Evolutionary conservation across 441 rosid species (phyloP).

Genomic region (Erodium trifolium): DNA sequence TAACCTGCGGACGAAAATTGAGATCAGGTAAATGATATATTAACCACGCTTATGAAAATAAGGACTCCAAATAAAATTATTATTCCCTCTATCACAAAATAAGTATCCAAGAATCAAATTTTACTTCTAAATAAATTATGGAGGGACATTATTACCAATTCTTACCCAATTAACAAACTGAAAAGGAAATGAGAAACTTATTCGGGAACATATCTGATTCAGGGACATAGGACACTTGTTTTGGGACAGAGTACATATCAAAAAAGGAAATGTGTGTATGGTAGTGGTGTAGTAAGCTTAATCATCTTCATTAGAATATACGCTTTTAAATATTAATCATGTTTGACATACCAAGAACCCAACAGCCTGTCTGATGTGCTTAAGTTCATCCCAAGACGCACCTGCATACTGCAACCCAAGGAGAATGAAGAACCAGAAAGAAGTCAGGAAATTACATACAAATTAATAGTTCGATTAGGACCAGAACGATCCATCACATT

Average conservation of each 20-base stretch:
- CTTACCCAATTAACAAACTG: too few relatives aligned
- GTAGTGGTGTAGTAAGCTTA: background rate
- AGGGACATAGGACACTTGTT: background rate
- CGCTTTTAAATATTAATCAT: background rate
- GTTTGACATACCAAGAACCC: constrained; percentile 45
- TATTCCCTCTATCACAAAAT: background rate
- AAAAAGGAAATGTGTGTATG: background rate
- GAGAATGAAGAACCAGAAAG: constrained; percentile 5
- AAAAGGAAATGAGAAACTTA: too few relatives aligned
- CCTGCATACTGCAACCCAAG: constrained; percentile 44
- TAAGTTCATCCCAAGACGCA: constrained; percentile 63
- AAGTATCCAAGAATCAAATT: background rate
- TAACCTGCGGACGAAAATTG: constrained; percentile 49
- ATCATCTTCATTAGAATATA: background rate
- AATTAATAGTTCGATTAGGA: background rate
- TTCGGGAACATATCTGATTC: too few relatives aligned
- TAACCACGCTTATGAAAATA: background rate
- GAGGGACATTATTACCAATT: too few relatives aligned
- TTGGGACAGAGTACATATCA: background rate
- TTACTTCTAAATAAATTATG: too few relatives aligned
- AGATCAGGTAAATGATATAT: constrained; percentile 1
- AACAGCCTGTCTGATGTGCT: constrained; percentile 61
- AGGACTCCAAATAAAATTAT: background rate
- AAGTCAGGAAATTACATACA: constrained; percentile 5
- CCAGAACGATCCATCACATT: background rate